Conservation (phyloP, 2,329 filamentous ascomycete genomes). For the Aureobasidium sp. region DNA sequence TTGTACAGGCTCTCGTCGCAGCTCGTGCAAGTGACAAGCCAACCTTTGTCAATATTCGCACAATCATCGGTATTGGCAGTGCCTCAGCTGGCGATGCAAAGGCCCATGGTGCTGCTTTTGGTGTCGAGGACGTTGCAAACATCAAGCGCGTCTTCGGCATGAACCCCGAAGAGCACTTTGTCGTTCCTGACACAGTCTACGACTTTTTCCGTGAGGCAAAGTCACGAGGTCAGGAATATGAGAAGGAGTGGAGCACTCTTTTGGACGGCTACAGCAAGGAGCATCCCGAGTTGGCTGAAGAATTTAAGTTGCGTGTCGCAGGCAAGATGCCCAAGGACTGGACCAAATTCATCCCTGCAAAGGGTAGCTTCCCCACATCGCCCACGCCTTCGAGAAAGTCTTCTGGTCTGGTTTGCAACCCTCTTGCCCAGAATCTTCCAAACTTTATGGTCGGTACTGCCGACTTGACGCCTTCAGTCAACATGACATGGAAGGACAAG, state of each 20-base stretch:
- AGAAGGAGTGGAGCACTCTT: slow-evolving; percentile 43
- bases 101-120: slow-evolving; percentile 53
- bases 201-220: slow-evolving; percentile 47
- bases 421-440: slow-evolving; percentile 26
- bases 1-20: slow-evolving; percentile 41
- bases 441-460: slow-evolving; percentile 33
- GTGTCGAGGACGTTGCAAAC: slow-evolving; percentile 46
- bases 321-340: slow-evolving; percentile 44
- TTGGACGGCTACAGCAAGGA: slow-evolving; percentile 37
- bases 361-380: slow-evolving; percentile 38
- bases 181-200: slow-evolving; percentile 38
- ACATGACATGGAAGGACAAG: slow-evolving; percentile 38
- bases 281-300: slow-evolving; percentile 44
- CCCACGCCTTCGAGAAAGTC: slow-evolving; percentile 47
- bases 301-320: slow-evolving; percentile 42
- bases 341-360: slow-evolving; percentile 43
- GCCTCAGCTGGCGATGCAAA: slow-evolving; percentile 44
- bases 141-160: slow-evolving; percentile 48
- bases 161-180: slow-evolving; percentile 36
- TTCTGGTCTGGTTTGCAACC: slow-evolving; percentile 37
- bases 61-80: slow-evolving; percentile 49
- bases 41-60: slow-evolving; percentile 51
- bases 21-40: slow-evolving; percentile 38
- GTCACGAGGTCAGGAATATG: slow-evolving; percentile 39
- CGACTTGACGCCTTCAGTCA: slow-evolving; percentile 32